These are phyloP conservation scores for Scleroderma bovista DNA, from an alignment of 768 basidiomycete species.

Conservation along the genomic window DNA sequence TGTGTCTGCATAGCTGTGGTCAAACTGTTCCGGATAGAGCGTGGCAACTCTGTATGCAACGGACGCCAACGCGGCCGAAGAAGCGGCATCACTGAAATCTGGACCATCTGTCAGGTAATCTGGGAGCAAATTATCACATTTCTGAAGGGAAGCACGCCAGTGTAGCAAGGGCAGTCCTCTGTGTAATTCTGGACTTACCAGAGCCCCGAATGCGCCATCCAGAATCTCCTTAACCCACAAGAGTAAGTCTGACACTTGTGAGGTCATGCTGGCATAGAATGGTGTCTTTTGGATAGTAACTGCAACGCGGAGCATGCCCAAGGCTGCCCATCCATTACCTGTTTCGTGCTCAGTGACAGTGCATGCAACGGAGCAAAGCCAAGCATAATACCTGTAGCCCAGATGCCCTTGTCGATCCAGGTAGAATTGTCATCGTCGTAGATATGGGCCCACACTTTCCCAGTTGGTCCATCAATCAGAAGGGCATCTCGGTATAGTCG, in stretches of 20 bases:
- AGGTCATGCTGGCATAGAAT: conserved; percentile 21
- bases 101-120: conserved; percentile 31
- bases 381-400: conserved; percentile 28
- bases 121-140: conserved; percentile 26
- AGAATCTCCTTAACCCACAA: conserved; percentile 37
- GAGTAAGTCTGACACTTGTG: conserved; percentile 25
- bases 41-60: conserved; percentile 21
- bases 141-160: conserved; percentile 9
- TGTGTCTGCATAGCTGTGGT: conserved; percentile 25
- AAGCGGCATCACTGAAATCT: conserved; percentile 32
- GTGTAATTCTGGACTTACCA: conserved; percentile 7
- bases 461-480: conserved; percentile 21
- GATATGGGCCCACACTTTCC: conserved; percentile 35
- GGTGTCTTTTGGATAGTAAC: conserved; percentile 31
- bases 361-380: neutral
- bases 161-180: neutral
- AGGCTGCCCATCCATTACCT: conserved; percentile 38
- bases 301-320: conserved; percentile 36
- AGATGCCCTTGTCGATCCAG: conserved; percentile 21
- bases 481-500: conserved; percentile 35
- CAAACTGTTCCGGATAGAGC: conserved; percentile 27
- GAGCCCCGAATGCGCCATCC: conserved; percentile 45
- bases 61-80: conserved; percentile 24
- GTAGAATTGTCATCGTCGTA: conserved; percentile 8
- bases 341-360: neutral